A percentile compares a stretch with the other conserved stretches of the same genome.
These are phyloP conservation scores for Chlorella variabilis DNA, from an alignment of 163 green algal species.

Conservation along the genomic window DNA sequence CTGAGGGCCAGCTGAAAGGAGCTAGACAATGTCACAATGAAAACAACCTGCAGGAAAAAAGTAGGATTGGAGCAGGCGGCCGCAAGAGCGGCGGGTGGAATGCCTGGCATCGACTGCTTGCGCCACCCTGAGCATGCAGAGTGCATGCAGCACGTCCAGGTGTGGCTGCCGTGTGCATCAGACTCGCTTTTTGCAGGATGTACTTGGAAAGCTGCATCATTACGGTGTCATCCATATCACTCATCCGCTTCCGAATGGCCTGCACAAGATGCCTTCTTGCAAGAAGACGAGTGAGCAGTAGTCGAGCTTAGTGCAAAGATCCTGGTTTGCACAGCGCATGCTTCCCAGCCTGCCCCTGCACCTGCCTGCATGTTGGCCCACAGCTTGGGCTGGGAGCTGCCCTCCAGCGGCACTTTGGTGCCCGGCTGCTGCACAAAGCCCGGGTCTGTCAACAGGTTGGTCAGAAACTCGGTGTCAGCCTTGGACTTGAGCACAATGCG, in stretches of 20 bases:
- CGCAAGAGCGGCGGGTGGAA: too few relatives aligned
- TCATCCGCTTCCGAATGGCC: neutral
- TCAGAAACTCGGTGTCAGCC: neutral
- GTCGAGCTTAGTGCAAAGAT: too few relatives aligned
- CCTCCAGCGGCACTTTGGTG: neutral
- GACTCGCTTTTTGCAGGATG: too few relatives aligned
- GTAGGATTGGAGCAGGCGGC: too few relatives aligned
- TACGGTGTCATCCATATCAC: neutral
- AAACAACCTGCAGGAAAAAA: neutral
- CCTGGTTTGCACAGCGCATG: too few relatives aligned
- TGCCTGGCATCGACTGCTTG: too few relatives aligned
- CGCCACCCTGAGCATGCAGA: too few relatives aligned
- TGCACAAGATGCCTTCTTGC: too few relatives aligned
- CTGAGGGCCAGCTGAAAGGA: neutral
- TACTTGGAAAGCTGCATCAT: neutral
- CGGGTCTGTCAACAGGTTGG: neutral
- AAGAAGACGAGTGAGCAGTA: too few relatives aligned
- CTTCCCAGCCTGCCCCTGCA: too few relatives aligned
- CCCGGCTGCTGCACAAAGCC: neutral
- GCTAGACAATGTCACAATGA: neutral
- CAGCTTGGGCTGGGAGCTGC: slow-evolving; percentile 15
- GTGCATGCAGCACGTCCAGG: too few relatives aligned
- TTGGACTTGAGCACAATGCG: neutral
- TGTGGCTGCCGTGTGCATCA: too few relatives aligned
- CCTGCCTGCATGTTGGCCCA: slow-evolving; percentile 17